These are phyloP conservation scores for Aphanomyces euteiches DNA, from an alignment of 352 stramenopile genomes.

Conservation along the genomic window DNA sequence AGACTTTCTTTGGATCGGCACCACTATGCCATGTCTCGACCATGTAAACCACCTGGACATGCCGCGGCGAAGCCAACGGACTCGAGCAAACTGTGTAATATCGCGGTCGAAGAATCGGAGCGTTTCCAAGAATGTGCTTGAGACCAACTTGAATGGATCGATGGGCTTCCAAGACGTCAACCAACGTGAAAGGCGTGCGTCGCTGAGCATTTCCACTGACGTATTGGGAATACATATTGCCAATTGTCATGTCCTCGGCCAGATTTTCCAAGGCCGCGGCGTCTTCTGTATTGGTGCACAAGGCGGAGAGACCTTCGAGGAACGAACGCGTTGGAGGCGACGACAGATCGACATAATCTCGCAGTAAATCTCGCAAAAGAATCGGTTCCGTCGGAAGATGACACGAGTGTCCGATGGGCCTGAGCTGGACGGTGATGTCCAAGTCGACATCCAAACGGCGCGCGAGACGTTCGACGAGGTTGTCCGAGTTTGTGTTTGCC, in stretches of 20 bases:
- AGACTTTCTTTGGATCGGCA: slow-evolving; percentile 57
- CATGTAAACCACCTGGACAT: slow-evolving; percentile 81
- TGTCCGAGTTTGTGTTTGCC: slow-evolving; percentile 20
- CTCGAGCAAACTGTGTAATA: slow-evolving; percentile 90
- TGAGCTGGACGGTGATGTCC: slow-evolving; percentile 15
- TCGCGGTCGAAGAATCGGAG: slow-evolving; percentile 80
- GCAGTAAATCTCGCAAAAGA: slow-evolving; percentile 9
- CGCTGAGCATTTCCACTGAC: background rate
- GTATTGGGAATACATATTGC: slow-evolving; percentile 22
- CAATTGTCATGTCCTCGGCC: slow-evolving; percentile 25
- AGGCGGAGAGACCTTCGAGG: slow-evolving; percentile 25
- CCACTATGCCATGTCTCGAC: slow-evolving; percentile 84
- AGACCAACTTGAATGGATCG: slow-evolving; percentile 33
- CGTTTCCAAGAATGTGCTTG: slow-evolving; percentile 56
- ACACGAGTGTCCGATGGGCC: background rate
- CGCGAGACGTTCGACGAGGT: slow-evolving; percentile 4
- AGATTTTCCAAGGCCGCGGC: slow-evolving; percentile 13
- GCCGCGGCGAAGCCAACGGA: slow-evolving; percentile 80
- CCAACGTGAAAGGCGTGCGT: slow-evolving; percentile 22
- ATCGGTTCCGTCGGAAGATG: slow-evolving; percentile 14
- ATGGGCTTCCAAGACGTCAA: slow-evolving; percentile 24
- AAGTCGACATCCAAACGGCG: slow-evolving; percentile 12
- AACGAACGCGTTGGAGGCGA: slow-evolving; percentile 26
- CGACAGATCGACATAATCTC: slow-evolving; percentile 22
- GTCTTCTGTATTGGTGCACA: slow-evolving; percentile 19